These are phyloP conservation scores for Colletotrichum sp. DNA, from an alignment of 2,329 filamentous ascomycete genomes.

Conservation along the genomic window DNA sequence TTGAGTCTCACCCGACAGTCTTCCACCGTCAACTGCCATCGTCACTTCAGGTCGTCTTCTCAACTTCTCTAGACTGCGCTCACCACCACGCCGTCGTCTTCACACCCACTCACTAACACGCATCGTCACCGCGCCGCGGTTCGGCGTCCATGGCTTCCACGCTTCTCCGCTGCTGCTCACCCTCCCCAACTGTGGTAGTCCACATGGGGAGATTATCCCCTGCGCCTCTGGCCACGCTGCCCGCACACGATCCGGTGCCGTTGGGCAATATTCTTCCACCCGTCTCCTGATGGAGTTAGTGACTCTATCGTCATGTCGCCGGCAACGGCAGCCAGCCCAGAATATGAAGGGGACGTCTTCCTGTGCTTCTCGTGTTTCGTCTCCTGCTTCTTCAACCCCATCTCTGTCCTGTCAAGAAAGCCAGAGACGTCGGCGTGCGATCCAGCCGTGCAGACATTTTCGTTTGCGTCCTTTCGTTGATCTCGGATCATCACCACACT, in stretches of 20 bases:
- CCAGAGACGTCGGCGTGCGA: constrained; percentile 17
- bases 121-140: not conserved
- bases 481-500: constrained; percentile 31
- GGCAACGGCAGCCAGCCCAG: not conserved
- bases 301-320: not conserved
- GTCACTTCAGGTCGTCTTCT: not conserved
- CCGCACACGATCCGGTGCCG: not conserved
- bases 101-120: not conserved
- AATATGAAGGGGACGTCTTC: constrained; percentile 1
- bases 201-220: constrained; percentile 5
- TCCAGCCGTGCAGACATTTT: constrained; percentile 22
- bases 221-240: not conserved
- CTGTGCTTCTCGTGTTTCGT: not conserved
- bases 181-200: not conserved
- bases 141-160: not conserved
- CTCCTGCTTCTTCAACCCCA: not conserved
- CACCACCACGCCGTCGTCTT: not conserved
- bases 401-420: constrained; percentile 17
- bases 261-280: not conserved
- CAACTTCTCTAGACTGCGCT: not conserved
- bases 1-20: not conserved
- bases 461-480: constrained; percentile 39
- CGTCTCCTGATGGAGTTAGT: constrained; percentile 4
- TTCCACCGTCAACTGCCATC: not conserved
- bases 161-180: not conserved